Base-by-base conservation (phyloP, 1,284 basidiomycete genomes). In the Testicularia cyperi region DNA sequence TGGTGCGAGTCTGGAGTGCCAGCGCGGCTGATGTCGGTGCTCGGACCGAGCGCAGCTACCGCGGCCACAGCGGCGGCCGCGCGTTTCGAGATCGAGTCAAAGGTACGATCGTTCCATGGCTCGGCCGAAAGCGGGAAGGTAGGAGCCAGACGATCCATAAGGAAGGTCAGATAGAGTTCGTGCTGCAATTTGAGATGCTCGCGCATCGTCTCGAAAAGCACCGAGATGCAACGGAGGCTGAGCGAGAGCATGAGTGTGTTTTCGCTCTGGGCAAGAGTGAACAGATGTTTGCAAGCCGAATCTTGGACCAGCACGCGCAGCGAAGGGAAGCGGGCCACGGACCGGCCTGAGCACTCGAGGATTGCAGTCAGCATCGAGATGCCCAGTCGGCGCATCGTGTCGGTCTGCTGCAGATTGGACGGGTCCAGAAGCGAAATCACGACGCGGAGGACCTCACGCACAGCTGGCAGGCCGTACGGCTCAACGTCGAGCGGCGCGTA, bases 341-440 rank as follows among this genome's bases (percentile, higher is more conserved):
- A 83, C 15, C 81, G 77, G 4, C 92, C 92, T 7, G 88, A 84
- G 23, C 87, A 84, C 78, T 97, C 92, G 54, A 98, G 85, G 1
- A 90, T 86, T n/a, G 86, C 82, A 68, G 91, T 92, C 38, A 99
- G 82, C 42, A 95, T 87, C 1, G 87, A 84, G 24, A 98, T 82
- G 1, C 92, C 88, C 34, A 90, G 88, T 10, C 96, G 81, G 6
- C 95, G 86, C 65, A 95, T 97, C 4, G 92, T 90, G 76, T 97
- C 92, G 5, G 95, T 97, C 76, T 98, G 94, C 43, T 92, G 85
- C 60, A 90, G 86, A 70, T 95, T 92, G 65, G 85, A 88, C 14
- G 95, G 95, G 77, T 98, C 92, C 20, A 98, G 82, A 18, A 98
- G 88, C 58, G 94, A 92, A 68, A 96, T 86, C 36, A 99, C 83